Conservation (phyloP, 164 flowering plant species). For the Vitis amurensis region DNA sequence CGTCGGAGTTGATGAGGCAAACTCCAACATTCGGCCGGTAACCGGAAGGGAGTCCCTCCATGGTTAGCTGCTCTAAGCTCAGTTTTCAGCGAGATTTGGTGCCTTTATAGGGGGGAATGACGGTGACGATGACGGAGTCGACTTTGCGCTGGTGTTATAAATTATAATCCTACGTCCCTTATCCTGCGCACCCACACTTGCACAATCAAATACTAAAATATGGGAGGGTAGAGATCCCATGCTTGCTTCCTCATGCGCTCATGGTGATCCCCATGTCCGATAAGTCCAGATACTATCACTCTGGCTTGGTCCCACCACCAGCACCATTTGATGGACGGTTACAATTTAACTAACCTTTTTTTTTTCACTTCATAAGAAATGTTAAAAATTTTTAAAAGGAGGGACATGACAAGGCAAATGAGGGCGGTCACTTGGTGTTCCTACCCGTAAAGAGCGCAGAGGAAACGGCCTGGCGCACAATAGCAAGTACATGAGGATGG, state of each 20-base stretch:
- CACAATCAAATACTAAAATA: neutral
- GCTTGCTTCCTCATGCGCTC: neutral
- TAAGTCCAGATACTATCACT: too few species aligned
- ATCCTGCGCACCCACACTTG: slow-evolving; percentile 15
- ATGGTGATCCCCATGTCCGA: neutral
- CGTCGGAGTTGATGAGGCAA: slow-evolving; percentile 77
- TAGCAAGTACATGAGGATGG: neutral
- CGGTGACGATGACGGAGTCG: slow-evolving; percentile 16
- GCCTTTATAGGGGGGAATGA: slow-evolving; percentile 9
- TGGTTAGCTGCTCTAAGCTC: slow-evolving; percentile 15
- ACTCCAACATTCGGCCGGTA: slow-evolving; percentile 94
- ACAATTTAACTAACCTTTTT: too few species aligned
- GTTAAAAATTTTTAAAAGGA: too few species aligned
- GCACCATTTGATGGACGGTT: too few species aligned
- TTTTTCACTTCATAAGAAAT: too few species aligned
- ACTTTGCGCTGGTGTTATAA: too few species aligned
- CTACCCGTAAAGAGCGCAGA: neutral
- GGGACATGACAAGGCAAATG: neutral
- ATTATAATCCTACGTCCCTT: slow-evolving; percentile 5
- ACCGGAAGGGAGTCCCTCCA: slow-evolving; percentile 86
- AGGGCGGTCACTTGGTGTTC: neutral
- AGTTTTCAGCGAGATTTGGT: neutral
- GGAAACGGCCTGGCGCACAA: neutral
- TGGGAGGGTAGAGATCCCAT: neutral
- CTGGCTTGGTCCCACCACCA: too few species aligned